Evolutionary conservation across 2,329 filamentous ascomycete species (phyloP).

Genomic region (Leptographium procerum): DNA sequence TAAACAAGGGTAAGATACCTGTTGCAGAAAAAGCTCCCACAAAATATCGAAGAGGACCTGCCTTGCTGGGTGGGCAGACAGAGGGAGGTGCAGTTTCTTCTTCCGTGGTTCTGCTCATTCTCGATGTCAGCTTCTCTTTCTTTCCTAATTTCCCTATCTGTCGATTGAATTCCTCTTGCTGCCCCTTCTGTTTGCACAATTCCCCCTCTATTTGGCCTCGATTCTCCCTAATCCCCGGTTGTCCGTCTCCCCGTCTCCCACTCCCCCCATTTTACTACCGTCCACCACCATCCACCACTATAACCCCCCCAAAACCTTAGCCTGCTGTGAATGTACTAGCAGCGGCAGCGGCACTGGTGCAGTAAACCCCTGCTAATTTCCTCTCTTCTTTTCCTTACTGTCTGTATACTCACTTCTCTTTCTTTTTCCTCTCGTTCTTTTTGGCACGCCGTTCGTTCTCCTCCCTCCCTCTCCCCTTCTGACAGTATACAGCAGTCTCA

Average conservation of each 20-base stretch:
- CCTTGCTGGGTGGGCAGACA: too few species aligned
- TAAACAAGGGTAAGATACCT: too few species aligned
- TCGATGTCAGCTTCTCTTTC: background rate
- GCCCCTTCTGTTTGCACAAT: background rate
- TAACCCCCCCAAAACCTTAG: background rate
- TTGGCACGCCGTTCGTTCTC: background rate
- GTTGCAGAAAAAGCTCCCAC: background rate
- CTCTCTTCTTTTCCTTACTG: background rate
- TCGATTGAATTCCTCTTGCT: background rate
- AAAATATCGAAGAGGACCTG: background rate
- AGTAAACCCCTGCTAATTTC: background rate
- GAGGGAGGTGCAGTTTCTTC: background rate
- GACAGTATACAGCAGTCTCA: background rate
- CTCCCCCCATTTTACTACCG: background rate
- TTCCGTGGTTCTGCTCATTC: background rate
- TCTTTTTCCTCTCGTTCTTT: background rate
- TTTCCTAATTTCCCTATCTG: background rate
- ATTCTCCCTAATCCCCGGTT: background rate
- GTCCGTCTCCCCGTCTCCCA: background rate
- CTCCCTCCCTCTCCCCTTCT: background rate
- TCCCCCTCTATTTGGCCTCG: background rate
- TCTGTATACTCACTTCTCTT: background rate
- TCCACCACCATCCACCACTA: background rate
- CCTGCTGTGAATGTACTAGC: conserved; percentile 1
- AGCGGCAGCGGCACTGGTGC: background rate